Evolutionary conservation across 768 basidiomycete species (phyloP).

Genomic region (Amanita jacksonii): DNA sequence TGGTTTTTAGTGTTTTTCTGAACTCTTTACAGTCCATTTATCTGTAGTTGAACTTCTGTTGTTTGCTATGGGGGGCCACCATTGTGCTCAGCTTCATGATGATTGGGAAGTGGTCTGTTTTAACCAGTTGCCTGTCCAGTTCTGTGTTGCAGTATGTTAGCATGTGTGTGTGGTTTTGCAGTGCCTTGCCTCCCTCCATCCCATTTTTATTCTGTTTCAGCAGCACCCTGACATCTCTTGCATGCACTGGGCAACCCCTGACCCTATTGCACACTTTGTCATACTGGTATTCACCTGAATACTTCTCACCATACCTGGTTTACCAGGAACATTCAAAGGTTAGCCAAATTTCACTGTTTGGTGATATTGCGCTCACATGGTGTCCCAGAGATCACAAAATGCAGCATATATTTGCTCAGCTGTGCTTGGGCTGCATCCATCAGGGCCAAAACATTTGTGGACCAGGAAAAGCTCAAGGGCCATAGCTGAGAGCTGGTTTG

Average conservation of each 20-base stretch:
- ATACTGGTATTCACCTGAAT: neutral
- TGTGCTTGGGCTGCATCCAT: neutral
- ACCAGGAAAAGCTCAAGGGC: neutral
- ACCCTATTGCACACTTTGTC: neutral
- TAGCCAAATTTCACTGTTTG: too few species aligned
- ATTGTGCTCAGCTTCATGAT: neutral
- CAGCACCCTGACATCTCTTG: neutral
- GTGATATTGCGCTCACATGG: too few species aligned
- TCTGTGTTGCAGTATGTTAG: neutral
- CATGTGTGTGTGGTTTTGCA: neutral
- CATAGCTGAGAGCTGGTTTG: neutral
- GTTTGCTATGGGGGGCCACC: too few species aligned
- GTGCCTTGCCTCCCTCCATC: neutral
- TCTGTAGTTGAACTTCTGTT: neutral
- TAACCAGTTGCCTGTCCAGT: neutral
- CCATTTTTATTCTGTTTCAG: neutral
- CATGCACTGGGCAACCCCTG: neutral
- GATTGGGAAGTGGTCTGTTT: slow-evolving; percentile 1
- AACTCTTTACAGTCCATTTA: neutral
- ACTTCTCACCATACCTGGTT: neutral
- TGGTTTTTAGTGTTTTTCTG: too few species aligned
- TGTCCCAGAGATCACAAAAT: neutral
- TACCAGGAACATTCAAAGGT: too few species aligned
- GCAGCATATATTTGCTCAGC: neutral
- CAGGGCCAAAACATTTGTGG: neutral